Conservation (phyloP, 257 asterid species). For the Jasminum sambac region DNA sequence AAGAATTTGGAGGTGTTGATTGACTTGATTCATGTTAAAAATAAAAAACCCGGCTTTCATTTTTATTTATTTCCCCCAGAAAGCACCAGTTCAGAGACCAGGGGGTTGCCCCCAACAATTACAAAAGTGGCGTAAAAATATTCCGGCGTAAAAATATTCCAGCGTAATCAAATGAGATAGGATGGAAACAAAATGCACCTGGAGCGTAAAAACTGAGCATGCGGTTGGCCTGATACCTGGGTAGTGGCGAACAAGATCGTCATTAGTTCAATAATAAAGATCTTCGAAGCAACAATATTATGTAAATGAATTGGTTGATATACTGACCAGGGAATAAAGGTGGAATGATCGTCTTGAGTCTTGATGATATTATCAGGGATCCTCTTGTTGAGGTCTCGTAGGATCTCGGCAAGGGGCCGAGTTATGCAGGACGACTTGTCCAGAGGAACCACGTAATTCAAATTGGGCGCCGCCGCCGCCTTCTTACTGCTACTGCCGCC, state of each 20-base stretch:
- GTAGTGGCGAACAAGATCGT: slow-evolving; percentile 23
- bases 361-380: slow-evolving; percentile 85
- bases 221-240: slow-evolving; percentile 96
- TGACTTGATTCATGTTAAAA: neutral
- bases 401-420: slow-evolving; percentile 91
- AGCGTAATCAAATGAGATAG: neutral
- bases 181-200: slow-evolving; percentile 38
- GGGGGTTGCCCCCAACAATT: too few relatives aligned
- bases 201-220: slow-evolving; percentile 99
- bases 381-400: slow-evolving; percentile 91
- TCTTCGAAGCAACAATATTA: neutral
- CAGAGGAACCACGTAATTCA: slow-evolving; percentile 88
- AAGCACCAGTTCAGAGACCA: neutral
- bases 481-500: slow-evolving; percentile 39
- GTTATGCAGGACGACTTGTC: slow-evolving; percentile 82
- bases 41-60: neutral
- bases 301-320: neutral
- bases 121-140: too few relatives aligned
- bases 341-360: slow-evolving; percentile 50
- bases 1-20: neutral
- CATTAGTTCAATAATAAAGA: slow-evolving; percentile 20
- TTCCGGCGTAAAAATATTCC: too few relatives aligned
- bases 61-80: too few relatives aligned
- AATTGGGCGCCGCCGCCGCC: slow-evolving; percentile 62
- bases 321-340: slow-evolving; percentile 75